Conservation (phyloP, 176 grass and related monocot genomes). For the Carex scoparia region DNA sequence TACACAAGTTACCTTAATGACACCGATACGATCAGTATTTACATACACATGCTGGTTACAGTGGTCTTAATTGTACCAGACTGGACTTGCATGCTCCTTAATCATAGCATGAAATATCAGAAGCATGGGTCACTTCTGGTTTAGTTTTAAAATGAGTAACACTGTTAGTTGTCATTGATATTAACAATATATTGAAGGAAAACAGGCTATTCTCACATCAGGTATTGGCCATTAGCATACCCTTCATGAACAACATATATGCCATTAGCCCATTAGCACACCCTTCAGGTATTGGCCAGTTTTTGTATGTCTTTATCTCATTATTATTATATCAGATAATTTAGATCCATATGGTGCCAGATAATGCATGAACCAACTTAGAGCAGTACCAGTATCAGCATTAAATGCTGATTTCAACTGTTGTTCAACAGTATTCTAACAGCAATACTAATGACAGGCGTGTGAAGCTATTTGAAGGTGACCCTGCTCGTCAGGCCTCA, state of each 20-base stretch:
- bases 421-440: not conserved
- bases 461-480: constrained; percentile 46
- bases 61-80: not conserved
- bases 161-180: not conserved
- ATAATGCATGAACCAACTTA: not conserved
- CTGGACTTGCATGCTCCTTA: not conserved
- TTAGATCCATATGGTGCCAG: not conserved
- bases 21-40: not conserved
- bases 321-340: not conserved
- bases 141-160: not conserved
- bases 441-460: constrained; percentile 18
- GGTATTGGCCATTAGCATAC: not conserved
- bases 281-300: not conserved
- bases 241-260: not conserved
- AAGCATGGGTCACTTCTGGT: not conserved
- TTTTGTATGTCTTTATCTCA: not conserved
- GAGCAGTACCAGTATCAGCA: not conserved
- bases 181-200: not conserved
- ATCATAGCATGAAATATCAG: not conserved
- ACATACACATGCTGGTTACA: not conserved
- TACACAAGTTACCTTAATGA: not conserved
- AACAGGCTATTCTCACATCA: not conserved
- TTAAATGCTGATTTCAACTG: not conserved
- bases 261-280: not conserved
- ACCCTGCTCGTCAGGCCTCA: constrained; percentile 39